Evolutionary conservation across 805 yeast genomes (phyloP).

Genomic region (Clavispora fructus): DNA sequence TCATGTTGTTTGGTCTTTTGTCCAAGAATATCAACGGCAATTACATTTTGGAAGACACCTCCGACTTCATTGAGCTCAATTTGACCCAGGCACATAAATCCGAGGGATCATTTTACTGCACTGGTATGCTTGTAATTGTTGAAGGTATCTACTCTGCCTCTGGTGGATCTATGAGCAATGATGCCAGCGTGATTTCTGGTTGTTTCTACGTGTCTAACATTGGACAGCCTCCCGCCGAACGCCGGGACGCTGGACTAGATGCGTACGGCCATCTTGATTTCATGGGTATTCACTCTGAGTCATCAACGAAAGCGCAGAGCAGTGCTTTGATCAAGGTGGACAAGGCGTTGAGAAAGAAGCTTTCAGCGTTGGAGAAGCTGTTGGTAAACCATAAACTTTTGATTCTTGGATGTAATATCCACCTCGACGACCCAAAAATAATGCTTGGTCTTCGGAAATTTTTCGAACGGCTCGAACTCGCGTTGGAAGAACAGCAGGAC

Average conservation of each 20-base stretch:
- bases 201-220: conserved; percentile 68
- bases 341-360: conserved; percentile 47
- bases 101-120: conserved; percentile 58
- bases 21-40: conserved; percentile 57
- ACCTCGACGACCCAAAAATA: conserved; percentile 53
- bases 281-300: conserved; percentile 35
- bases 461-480: conserved; percentile 44
- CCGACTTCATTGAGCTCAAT: conserved; percentile 69
- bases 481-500: conserved; percentile 22
- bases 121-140: conserved; percentile 73
- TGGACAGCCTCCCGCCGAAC: conserved; percentile 86
- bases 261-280: conserved; percentile 79
- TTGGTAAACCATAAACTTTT: conserved; percentile 54
- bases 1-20: conserved; percentile 74
- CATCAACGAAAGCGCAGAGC: conserved; percentile 9
- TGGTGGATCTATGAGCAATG: conserved; percentile 37
- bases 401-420: conserved; percentile 70
- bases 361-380: conserved; percentile 53
- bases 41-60: conserved; percentile 76
- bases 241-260: conserved; percentile 58
- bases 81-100: conserved; percentile 57
- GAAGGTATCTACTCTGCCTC: conserved; percentile 81
- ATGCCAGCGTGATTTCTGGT: conserved; percentile 32
- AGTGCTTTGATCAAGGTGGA: conserved; percentile 49
- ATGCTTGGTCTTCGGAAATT: conserved; percentile 64